Evolutionary conservation across 2,329 filamentous ascomycete genomes (phyloP), one percentile per base, ranked within the genome.

Genomic region (Fusarium chaquense): DNA sequence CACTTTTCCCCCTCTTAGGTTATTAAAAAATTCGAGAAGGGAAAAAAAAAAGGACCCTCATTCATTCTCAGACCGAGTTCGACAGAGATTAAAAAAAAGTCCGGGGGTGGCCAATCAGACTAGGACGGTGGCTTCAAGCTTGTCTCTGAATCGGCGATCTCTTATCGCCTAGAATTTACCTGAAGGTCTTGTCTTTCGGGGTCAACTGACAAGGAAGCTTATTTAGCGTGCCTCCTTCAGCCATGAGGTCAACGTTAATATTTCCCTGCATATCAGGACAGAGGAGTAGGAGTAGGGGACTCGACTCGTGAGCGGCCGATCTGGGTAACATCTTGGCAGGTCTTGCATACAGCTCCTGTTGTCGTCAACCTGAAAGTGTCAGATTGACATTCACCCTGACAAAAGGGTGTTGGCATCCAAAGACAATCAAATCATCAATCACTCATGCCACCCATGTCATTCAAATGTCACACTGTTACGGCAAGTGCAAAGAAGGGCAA

Each of bases 101-200:
- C 76, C 68, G 76, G 76, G 76, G 76, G 58, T 67, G 58, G 53
- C 76, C 76, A 77, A 77, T 77, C 74, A 67, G 57, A 50, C 60
- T 20, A n/a, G 36, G 28, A 41, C 43, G 52, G 61, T 38, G 54
- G 62, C 46, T 56, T 56, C 56, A 54, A 47, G 50, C 43, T 68
- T 71, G 71, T 65, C 59, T 71, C 51, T 63, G 33, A 71, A 72
- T 73, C 67, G 67, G 50, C 67, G 64, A 71, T 72, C 69, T 70
- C 74, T 73, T 72, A 66, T 75, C 67, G 55, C 51, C 58, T 60
- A 69, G 67, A 66, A 61, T 20, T 65, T 65, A 15, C 15, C n/a
- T 53, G 49, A 46, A 72, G 55, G 30, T 20, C 49, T 55, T 69
- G 67, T 62, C 56, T 55, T 65, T 59, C 24, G 43, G 43, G 61